Conservation (phyloP, 306 rosid species). For the Quercus berberidifolia region DNA sequence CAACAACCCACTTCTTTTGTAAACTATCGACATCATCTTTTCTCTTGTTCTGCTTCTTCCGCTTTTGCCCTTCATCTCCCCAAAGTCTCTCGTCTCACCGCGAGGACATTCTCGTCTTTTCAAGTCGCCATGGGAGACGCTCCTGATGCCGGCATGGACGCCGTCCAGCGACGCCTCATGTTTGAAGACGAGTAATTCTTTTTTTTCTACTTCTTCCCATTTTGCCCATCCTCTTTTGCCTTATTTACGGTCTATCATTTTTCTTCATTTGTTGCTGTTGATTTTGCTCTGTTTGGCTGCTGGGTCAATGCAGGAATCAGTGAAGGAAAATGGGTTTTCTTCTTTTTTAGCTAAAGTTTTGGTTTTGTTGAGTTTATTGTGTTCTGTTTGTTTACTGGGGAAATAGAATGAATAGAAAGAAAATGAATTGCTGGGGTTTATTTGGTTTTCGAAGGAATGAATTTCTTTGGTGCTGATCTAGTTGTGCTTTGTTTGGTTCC, state of each 20-base stretch:
- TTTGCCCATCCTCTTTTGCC: not conserved
- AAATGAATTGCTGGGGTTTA: not conserved
- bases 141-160: conserved; percentile 86
- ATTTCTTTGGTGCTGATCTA: not conserved
- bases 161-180: conserved; percentile 98
- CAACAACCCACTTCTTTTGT: no score
- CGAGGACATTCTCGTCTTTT: conserved; percentile 30
- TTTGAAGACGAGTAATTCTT: conserved; percentile 76
- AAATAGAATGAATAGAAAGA: not conserved
- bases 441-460: not conserved
- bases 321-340: not conserved
- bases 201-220: not conserved
- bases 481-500: not conserved
- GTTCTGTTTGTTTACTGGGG: not conserved
- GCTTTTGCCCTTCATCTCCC: not conserved
- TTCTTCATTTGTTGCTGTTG: not conserved
- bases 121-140: conserved; percentile 56
- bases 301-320: not conserved
- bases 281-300: not conserved
- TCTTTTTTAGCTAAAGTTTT: not conserved
- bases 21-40: no score
- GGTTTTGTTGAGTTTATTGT: not conserved
- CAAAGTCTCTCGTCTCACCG: not conserved
- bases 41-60: not conserved
- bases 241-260: not conserved